phyloP scores from a whole-genome alignment of 106 monocot genomes.

The Allium cepa region DNA sequence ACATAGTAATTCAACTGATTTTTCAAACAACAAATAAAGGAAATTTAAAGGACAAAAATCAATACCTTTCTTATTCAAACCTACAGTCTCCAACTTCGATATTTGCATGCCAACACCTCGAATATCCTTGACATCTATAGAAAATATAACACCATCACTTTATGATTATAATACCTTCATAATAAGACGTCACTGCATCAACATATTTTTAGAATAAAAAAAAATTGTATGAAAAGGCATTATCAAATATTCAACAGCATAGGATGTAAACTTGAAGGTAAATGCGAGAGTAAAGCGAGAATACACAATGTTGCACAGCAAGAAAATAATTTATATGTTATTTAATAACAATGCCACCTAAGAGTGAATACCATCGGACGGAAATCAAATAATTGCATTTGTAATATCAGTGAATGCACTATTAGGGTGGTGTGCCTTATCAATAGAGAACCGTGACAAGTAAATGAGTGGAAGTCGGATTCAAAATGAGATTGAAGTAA shows the following conservation, averaged over 20 bases:
- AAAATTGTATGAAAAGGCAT: not conserved
- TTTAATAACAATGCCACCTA: too few relatives aligned
- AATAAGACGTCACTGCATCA: not conserved
- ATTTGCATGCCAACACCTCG: constrained; percentile 90
- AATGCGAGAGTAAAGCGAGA: not conserved
- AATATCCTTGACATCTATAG: constrained; percentile 85
- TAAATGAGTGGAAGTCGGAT: too few relatives aligned
- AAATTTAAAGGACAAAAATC: not conserved
- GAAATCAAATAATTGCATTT: too few relatives aligned
- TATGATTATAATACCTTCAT: not conserved
- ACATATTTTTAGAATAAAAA: not conserved
- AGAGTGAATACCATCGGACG: too few relatives aligned
- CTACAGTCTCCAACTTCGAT: constrained; percentile 61
- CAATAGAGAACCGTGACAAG: too few relatives aligned
- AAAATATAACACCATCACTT: not conserved
- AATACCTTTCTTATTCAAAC: constrained; percentile 31
- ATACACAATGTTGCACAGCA: too few relatives aligned
- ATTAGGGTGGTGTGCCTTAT: too few relatives aligned
- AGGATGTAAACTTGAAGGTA: not conserved
- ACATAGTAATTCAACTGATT: too few relatives aligned
- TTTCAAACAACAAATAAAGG: too few relatives aligned
- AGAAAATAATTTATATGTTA: too few relatives aligned
- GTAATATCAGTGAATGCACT: too few relatives aligned
- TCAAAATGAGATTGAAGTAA: too few relatives aligned
- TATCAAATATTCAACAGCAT: not conserved